A percentile compares a stretch with the other conserved stretches of the same genome.
Evolutionary conservation across 345 rosid species (phyloP).

Genomic region (Melaleuca alternifolia): DNA sequence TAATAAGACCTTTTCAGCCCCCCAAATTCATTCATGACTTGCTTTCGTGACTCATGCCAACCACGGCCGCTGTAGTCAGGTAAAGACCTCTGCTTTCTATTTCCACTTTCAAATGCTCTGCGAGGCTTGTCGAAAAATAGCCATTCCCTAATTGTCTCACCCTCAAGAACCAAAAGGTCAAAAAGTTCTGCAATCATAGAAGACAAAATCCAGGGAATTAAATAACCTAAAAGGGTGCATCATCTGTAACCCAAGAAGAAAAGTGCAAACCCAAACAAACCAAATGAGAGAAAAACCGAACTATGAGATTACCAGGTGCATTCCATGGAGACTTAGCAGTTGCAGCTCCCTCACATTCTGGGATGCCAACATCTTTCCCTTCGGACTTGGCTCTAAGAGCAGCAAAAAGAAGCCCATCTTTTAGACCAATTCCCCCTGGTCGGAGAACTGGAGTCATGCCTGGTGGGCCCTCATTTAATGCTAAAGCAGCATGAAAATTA

Average conservation of each 20-base stretch:
- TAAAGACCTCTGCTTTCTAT: constrained; percentile 93
- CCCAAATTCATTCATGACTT: constrained; percentile 84
- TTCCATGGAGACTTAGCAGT: constrained; percentile 99
- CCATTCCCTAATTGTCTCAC: constrained; percentile 97
- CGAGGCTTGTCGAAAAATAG: constrained; percentile 96
- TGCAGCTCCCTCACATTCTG: constrained; percentile 99
- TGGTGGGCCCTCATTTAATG: constrained; percentile 86
- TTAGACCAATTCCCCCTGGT: constrained; percentile 85
- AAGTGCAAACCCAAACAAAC: neutral
- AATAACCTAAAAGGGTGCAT: constrained; percentile 1
- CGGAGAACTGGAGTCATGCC: constrained; percentile 87
- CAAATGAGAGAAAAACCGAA: neutral
- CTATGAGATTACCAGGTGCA: constrained; percentile 65
- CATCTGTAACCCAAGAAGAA: neutral
- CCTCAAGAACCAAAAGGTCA: constrained; percentile 74
- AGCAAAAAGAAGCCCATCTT: constrained; percentile 83
- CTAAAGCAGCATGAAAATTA: constrained; percentile 77
- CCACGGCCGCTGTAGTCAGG: constrained; percentile 99
- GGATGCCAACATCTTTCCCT: constrained; percentile 89
- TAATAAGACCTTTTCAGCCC: constrained; percentile 96
- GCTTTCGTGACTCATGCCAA: constrained; percentile 98
- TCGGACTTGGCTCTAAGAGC: constrained; percentile 76
- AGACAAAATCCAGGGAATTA: neutral
- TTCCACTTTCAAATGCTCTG: constrained; percentile 94
- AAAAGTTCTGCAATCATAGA: constrained; percentile 67